phyloP scores from a whole-genome alignment of 345 rosid species.

The Euphorbia pulcherrima region DNA sequence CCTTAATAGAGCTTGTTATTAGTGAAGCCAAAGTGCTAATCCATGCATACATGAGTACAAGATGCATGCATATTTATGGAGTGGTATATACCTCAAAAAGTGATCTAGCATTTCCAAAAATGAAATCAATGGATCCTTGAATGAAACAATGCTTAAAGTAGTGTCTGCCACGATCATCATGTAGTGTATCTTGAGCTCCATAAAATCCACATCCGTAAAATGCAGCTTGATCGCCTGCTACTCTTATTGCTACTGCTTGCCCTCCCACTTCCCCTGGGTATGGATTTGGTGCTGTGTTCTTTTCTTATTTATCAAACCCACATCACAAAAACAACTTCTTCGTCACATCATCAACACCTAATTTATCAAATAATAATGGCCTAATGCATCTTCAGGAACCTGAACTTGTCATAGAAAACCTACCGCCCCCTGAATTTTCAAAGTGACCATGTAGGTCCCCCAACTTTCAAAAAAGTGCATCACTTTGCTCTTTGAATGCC shows the following conservation, averaged over 20 bases:
- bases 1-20: background rate
- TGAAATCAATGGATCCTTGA: constrained; percentile 83
- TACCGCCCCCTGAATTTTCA: too few species aligned
- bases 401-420: too few species aligned
- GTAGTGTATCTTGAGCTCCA: constrained; percentile 87
- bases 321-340: background rate
- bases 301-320: constrained; percentile 8
- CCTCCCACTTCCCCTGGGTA: constrained; percentile 61
- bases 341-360: too few species aligned
- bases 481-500: too few species aligned
- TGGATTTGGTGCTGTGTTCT: constrained; percentile 72
- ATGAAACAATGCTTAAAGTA: constrained; percentile 68
- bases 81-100: constrained; percentile 44
- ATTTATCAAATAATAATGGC: too few species aligned
- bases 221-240: constrained; percentile 71
- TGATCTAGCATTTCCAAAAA: constrained; percentile 68
- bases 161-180: constrained; percentile 69
- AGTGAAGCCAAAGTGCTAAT: background rate
- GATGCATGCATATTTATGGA: background rate
- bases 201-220: constrained; percentile 78
- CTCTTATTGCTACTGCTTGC: constrained; percentile 80
- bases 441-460: too few species aligned
- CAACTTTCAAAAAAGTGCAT: too few species aligned
- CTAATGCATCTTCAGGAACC: too few species aligned
- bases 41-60: too few species aligned